A percentile compares a stretch with the other conserved stretches of the same genome.
These are phyloP conservation scores for Alisma plantagoaquatica DNA, from an alignment of 106 monocot genomes.

Conservation along the genomic window DNA sequence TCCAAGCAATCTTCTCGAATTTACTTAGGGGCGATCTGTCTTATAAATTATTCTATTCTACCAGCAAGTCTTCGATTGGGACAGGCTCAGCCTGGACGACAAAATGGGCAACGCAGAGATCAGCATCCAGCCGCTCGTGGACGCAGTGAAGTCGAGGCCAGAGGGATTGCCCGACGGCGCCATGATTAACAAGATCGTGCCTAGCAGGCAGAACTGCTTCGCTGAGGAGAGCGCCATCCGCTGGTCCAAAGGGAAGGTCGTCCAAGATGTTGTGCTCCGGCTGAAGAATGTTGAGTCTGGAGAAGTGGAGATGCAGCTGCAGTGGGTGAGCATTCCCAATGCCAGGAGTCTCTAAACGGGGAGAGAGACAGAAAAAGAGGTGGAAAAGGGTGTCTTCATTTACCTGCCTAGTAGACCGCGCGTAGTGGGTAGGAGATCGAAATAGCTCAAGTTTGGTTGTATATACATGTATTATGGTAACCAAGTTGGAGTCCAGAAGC, in stretches of 20 bases:
- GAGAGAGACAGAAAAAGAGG: no score
- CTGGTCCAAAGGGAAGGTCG: slow-evolving; percentile 2
- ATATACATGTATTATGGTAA: no score
- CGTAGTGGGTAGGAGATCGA: no score
- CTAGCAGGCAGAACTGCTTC: slow-evolving; percentile 19
- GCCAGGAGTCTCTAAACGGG: no score
- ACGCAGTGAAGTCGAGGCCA: slow-evolving; percentile 20
- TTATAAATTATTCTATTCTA: no score
- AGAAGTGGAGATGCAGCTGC: slow-evolving; percentile 9
- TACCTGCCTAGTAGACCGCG: no score
- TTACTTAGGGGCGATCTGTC: no score
- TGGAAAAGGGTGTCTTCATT: no score
- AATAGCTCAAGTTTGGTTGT: no score
- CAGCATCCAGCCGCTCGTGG: slow-evolving; percentile 16
- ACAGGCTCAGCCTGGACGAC: slow-evolving; percentile 22
- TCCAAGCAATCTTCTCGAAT: background rate
- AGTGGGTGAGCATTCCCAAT: slow-evolving; percentile 1
- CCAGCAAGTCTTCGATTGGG: slow-evolving; percentile 29
- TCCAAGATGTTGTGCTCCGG: slow-evolving; percentile 5
- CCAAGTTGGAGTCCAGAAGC: no score
- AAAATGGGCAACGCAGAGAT: slow-evolving; percentile 26
- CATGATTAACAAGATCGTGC: slow-evolving; percentile 9
- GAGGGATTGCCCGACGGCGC: slow-evolving; percentile 3
- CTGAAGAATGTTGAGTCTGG: slow-evolving; percentile 7
- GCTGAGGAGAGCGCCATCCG: slow-evolving; percentile 12